These are phyloP conservation scores for Nakataea oryzae DNA, from an alignment of 2,329 filamentous ascomycete species.

Conservation along the genomic window DNA sequence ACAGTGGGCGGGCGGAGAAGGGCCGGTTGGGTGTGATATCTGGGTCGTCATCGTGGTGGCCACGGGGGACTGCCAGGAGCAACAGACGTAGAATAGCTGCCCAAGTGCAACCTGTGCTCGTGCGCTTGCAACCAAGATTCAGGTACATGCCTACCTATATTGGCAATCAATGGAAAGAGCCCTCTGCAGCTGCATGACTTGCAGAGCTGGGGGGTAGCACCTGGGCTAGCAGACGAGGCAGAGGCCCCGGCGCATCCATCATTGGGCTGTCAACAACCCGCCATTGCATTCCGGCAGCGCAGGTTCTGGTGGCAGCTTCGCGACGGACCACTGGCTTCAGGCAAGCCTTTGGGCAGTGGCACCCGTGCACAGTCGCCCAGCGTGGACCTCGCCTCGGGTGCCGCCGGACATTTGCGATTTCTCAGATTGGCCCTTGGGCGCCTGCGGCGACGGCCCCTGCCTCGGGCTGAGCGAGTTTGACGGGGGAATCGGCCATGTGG, in stretches of 20 bases:
- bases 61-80: too few species aligned
- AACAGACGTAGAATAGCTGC: neutral
- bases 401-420: neutral
- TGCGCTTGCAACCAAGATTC: neutral
- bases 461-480: too few species aligned
- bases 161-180: too few species aligned
- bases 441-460: too few species aligned
- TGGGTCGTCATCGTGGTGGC: neutral
- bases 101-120: neutral
- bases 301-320: neutral
- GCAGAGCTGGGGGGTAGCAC: neutral
- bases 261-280: neutral
- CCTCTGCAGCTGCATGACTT: neutral
- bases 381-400: too few species aligned
- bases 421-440: too few species aligned
- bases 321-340: too few species aligned
- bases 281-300: neutral
- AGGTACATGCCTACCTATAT: neutral
- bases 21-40: neutral
- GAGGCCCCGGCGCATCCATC: neutral
- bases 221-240: neutral
- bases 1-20: neutral
- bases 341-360: neutral
- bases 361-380: too few species aligned
- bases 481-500: too few species aligned